phyloP scores from a whole-genome alignment of 257 asterid species.

The Gardenia jasminoides region DNA sequence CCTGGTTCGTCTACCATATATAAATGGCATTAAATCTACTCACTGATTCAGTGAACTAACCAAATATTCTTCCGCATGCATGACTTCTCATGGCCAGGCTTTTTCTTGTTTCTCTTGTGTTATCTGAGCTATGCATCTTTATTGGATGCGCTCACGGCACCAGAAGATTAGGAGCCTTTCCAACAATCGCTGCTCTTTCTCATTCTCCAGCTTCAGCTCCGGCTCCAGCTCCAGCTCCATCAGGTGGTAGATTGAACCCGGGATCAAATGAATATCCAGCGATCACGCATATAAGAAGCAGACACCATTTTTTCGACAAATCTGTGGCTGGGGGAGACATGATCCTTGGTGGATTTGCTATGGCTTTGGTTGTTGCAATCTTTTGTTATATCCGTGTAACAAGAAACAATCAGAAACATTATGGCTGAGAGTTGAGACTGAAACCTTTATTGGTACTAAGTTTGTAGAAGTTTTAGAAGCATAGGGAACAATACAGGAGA shows the following conservation, averaged over 20 bases:
- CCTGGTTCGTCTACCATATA: background rate
- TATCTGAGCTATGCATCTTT: background rate
- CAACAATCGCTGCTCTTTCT: background rate
- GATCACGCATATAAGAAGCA: slow-evolving; percentile 5
- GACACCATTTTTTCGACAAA: slow-evolving; percentile 25
- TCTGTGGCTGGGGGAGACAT: slow-evolving; percentile 39
- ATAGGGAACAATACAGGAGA: background rate
- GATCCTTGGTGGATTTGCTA: slow-evolving; percentile 41
- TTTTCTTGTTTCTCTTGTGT: slow-evolving; percentile 1
- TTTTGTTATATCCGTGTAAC: slow-evolving; percentile 40
- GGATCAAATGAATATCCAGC: background rate
- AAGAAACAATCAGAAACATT: slow-evolving; percentile 18
- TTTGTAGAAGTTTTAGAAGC: background rate
- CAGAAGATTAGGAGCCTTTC: slow-evolving; percentile 18
- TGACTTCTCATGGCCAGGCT: slow-evolving; percentile 24
- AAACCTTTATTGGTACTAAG: background rate
- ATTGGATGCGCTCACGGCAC: slow-evolving; percentile 8
- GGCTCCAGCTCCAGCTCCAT: slow-evolving; percentile 22
- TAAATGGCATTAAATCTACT: background rate
- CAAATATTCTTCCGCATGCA: background rate
- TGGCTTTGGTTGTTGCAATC: slow-evolving; percentile 30
- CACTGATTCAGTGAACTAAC: background rate
- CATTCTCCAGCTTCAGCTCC: slow-evolving; percentile 9
- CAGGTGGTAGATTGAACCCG: background rate
- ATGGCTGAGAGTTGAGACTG: background rate